Conservation (phyloP, 148 eudicot species). For the Rhododendron ferrugineum region DNA sequence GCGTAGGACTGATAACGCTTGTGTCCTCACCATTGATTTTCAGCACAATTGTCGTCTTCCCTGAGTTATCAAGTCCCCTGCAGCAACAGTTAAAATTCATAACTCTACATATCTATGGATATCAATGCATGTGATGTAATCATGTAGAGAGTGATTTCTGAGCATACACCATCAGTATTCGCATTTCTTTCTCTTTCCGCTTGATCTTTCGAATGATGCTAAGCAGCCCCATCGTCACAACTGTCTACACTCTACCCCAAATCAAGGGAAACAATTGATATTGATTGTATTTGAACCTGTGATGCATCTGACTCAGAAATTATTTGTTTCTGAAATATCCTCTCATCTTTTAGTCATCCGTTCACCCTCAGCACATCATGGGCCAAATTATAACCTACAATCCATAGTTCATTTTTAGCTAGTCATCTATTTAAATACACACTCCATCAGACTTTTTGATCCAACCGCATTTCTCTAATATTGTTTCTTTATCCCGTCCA, state of each 20-base stretch:
- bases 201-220: constrained; percentile 93
- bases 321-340: neutral
- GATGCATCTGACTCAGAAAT: neutral
- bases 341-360: neutral
- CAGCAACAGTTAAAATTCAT: constrained; percentile 6
- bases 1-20: constrained; percentile 79
- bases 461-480: neutral
- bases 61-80: constrained; percentile 90
- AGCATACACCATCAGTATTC: constrained; percentile 94
- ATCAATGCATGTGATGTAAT: neutral
- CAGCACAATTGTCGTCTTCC: constrained; percentile 88
- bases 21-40: constrained; percentile 96
- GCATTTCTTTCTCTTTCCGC: constrained; percentile 93
- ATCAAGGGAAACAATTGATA: neutral
- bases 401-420: neutral
- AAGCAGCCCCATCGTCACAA: constrained; percentile 71
- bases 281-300: neutral
- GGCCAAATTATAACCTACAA: neutral
- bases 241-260: neutral
- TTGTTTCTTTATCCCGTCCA: neutral
- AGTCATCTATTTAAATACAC: neutral
- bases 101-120: neutral
- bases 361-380: neutral
- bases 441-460: neutral
- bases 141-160: neutral